Evolutionary conservation across 805 yeast genomes (phyloP).

Genomic region (Metschnikowia chrysomelidarum): DNA sequence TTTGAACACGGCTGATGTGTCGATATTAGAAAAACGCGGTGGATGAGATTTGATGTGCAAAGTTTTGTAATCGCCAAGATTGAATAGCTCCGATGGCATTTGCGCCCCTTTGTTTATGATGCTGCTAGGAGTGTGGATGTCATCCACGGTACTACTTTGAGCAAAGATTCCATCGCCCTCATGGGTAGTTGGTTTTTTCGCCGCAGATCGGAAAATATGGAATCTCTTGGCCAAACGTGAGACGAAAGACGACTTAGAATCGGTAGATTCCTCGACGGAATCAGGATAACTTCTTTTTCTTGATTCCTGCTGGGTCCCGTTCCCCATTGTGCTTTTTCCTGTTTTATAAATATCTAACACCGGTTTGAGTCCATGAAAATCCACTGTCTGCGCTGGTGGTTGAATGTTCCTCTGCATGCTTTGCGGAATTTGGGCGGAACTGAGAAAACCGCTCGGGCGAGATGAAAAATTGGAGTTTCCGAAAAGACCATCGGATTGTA

Average conservation of each 20-base stretch:
- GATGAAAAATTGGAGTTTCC: conserved; percentile 21
- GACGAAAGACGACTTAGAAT: conserved; percentile 27
- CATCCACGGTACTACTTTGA: conserved; percentile 23
- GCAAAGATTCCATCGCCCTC: conserved; percentile 34
- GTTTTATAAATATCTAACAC: no score
- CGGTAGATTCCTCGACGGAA: conserved; percentile 7
- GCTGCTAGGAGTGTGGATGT: no score
- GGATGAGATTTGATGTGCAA: conserved; percentile 42
- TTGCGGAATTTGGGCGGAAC: conserved; percentile 2
- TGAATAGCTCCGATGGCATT: no score
- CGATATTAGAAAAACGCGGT: conserved; percentile 38
- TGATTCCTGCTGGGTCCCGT: conserved; percentile 13
- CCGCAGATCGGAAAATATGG: conserved; percentile 26
- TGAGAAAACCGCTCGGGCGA: conserved; percentile 10
- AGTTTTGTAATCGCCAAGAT: conserved; percentile 34
- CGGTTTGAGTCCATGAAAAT: no score
- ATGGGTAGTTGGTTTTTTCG: no score
- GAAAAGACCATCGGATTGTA: conserved; percentile 19
- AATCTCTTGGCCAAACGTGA: conserved; percentile 35
- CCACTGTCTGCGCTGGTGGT: background rate
- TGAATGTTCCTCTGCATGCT: background rate
- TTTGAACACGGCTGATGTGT: conserved; percentile 40
- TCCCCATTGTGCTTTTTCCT: no score
- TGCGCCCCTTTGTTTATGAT: no score
- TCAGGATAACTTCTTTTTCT: conserved; percentile 21